Evolutionary conservation across 805 yeast species (phyloP), one percentile per base, ranked within the genome.

Genomic region (Kodamaea fukazawae): DNA sequence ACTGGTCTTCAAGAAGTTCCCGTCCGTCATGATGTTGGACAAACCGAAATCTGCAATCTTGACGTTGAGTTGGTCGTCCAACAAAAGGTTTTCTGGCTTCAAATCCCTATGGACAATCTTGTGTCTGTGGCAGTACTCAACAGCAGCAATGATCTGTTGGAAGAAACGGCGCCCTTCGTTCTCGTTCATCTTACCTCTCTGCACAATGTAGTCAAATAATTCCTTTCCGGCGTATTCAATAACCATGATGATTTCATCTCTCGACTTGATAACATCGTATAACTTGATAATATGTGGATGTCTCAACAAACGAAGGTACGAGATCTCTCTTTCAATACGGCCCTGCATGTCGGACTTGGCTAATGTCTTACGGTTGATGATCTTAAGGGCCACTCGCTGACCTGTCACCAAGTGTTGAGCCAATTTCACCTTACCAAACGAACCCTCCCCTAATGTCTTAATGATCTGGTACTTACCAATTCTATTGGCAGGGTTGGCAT

Each of bases 1-100:
- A 41, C 58, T 51, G 8, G 62, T 57, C 39, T 57, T 57, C 44
- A 57, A 52, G 33, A 57, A 57, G 47, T 57, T 57, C 8, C 62
- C 62, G 42, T 57, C 62, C 29, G 61, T 57, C 62, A 57, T 57
- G 44, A 57, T 57, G 46, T 57, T 57, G 40, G 61, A 57, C 38
- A 57, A 47, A 2, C 62, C 62, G 31, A 57, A 57, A 32, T 57
- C 62, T 26, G 61, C 62, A 33, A 57, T 57, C 40, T 57, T 57
- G 16, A 57, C 62, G 44, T 57, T 57, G 33, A 57, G 37, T 34
- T 57, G 60, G 42, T 57, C 61, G 34, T 57, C 61, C 49, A 57
- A 48, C 46, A 57, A 52, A 46, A 57, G 53, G 46, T 57, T 57
- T 50, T 93, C 99, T 0, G 99, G 99, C 61, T 93, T 93, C 61